Conservation (phyloP, 495 filamentous ascomycete genomes). For the Cercophora samala region DNA sequence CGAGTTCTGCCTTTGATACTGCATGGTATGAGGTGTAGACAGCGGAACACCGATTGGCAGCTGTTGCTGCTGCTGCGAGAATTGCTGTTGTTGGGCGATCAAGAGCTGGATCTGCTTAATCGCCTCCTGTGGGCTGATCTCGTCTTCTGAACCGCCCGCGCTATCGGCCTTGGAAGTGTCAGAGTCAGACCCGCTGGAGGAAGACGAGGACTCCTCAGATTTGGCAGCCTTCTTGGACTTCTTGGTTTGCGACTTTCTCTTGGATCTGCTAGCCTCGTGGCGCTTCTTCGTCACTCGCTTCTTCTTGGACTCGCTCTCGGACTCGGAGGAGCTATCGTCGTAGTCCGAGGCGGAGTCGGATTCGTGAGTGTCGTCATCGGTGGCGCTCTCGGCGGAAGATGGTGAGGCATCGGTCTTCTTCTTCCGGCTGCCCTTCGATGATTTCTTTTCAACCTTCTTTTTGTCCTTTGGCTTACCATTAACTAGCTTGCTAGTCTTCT, state of each 20-base stretch:
- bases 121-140: constrained; percentile 19
- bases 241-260: constrained; percentile 38
- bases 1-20: neutral
- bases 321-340: constrained; percentile 29
- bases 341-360: constrained; percentile 31
- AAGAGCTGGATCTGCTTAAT: constrained; percentile 31
- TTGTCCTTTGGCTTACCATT: constrained; percentile 39
- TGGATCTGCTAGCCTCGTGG: constrained; percentile 35
- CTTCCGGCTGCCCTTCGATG: constrained; percentile 34
- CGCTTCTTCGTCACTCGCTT: constrained; percentile 45
- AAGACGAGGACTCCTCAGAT: constrained; percentile 7
- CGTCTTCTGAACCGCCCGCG: neutral
- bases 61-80: constrained; percentile 3
- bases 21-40: neutral
- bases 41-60: neutral
- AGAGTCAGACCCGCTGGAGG: constrained; percentile 27
- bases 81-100: constrained; percentile 20
- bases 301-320: constrained; percentile 34
- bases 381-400: constrained; percentile 31
- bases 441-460: constrained; percentile 39
- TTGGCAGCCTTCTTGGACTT: constrained; percentile 27
- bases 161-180: constrained; percentile 24
- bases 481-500: constrained; percentile 24
- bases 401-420: constrained; percentile 39
- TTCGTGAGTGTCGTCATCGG: constrained; percentile 32